Evolutionary conservation across 345 rosid species (phyloP), one percentile per base, ranked within the genome.

Genomic region (Eucalyptus tenuipes): DNA sequence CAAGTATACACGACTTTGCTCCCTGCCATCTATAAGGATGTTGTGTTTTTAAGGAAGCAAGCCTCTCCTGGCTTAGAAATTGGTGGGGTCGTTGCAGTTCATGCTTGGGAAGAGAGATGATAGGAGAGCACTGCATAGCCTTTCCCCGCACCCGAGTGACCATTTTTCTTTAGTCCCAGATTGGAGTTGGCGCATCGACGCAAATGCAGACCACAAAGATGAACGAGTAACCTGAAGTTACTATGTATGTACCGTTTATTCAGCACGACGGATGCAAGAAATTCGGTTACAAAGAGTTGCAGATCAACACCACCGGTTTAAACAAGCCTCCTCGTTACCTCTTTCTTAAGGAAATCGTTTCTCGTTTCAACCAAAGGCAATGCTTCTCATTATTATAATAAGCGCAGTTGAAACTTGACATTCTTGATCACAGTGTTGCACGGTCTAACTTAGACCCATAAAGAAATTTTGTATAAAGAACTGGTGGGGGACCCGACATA

Each of bases 381-480:
- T 40, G 84, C 84, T 75, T 40, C 47, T 75, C 84, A 11, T 75
- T 75, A 75, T 42, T 20, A 20, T 40, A 75, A 75, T 75, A 6
- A 22, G 47, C 47, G 40, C 66, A 87, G 47, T 75, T 40, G 84
- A 75, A 40, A 29, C 59, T 89, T 89, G 89, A 90, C 94, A 90
- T 91, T 91, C 92, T 93, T 92, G 93, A 85, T 93, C 89, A 87
- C 66, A 82, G 92, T 89, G 92, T 87, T 80, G 2, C 33, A 40
- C 84, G 84, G 84, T 40, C 84, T 40, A 75, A 75, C 84, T 75
- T 20, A 75, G 47, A 40, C 84, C 29, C 84, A 20, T 18, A 75
- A 75, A 75, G 84, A 37, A 40, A 22, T 0, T 0, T 20, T 11
- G 47, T 10, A 42, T 86, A 31, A n/a, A n/a, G 86, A 89, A 68